Base-by-base conservation (phyloP, 139 green algal genomes). In the Volvox reticuliferus region DNA sequence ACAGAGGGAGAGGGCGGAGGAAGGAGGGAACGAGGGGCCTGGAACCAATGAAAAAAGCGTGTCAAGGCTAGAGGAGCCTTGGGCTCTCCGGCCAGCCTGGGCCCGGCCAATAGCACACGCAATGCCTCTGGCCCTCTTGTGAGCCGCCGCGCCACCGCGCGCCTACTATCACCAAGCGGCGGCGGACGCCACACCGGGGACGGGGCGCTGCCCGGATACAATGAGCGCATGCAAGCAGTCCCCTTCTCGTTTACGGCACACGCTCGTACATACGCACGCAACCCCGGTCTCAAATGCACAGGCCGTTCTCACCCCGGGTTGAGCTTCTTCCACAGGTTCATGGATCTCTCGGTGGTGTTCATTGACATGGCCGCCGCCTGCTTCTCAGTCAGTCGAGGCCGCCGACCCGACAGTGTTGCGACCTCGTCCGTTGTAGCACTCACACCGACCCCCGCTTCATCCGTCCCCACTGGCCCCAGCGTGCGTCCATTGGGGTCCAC, bases 241-340 rank as follows among this genome's bases (percentile, higher is more conserved):
- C 62, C 65, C 12, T 28, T 28, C 24, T 28, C 65, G 21, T 28
- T 28, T 12, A 2, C 71, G 19, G 19, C 28, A 24, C 65, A 24
- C 65, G 21, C 16, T 28, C 65, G 0, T 26, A 19, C 76, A 28
- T 24, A 2, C 65, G 65, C 65, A 24, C 65, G 21, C 65, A 24
- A 28, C 12, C 78, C 78, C 78, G 32, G 18, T 16, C 78, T 26
- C 22, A 1, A 19, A 9, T 30, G 2, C 71, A 33, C 71, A 35
- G 5, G 14, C 71, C 18, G 26, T 35, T 79, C 78, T 84, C 35
- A 89, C 85, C 86, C 86, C 50, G 86, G 86, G 44, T 90, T 90
- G 3, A 90, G 6, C 44, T 76, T 61, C 71, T 77, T 36, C 86
- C 86, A 90, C 44, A 90, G 44, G 30, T 75, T 21, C 86, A 90